Evolutionary conservation across 495 filamentous ascomycete genomes (phyloP).

Genomic region (Daldinia childiae): DNA sequence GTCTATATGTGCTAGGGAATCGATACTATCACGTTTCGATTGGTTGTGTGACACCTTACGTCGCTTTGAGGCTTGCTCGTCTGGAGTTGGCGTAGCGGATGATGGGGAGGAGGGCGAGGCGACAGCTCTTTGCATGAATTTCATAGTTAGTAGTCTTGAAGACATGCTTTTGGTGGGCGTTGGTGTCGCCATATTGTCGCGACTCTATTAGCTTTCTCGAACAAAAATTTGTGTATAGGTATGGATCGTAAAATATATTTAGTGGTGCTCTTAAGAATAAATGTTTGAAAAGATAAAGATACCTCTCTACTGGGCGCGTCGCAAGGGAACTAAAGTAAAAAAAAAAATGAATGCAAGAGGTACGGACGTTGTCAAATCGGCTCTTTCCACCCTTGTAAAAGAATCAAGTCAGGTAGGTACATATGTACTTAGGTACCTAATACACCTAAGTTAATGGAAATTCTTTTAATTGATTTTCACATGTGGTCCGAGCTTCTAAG

Average conservation of each 20-base stretch:
- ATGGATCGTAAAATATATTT: not conserved
- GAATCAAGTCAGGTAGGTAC: not conserved
- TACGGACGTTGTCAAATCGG: not conserved
- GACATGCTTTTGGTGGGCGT: conserved; percentile 78
- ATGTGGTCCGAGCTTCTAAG: conserved; percentile 48
- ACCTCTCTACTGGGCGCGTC: not conserved
- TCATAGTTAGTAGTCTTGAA: conserved; percentile 91
- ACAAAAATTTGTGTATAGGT: not conserved
- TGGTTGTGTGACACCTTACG: conserved; percentile 53
- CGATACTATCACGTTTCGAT: conserved; percentile 34
- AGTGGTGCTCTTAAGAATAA: not conserved
- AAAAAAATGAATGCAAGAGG: not conserved
- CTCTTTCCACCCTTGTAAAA: not conserved
- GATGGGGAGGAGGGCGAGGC: conserved; percentile 60
- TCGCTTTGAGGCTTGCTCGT: conserved; percentile 62
- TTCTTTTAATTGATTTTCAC: not conserved
- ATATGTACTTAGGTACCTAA: not conserved
- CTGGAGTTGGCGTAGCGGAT: conserved; percentile 52
- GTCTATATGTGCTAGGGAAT: conserved; percentile 49
- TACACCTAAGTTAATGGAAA: not conserved
- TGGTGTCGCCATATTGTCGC: conserved; percentile 50
- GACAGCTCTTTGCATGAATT: conserved; percentile 97
- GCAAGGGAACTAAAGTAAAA: not conserved
- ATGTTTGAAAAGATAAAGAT: not conserved
- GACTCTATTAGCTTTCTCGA: conserved; percentile 16